These are phyloP conservation scores for Verticillium zaregamsianum DNA, from an alignment of 2,329 filamentous ascomycete species.

Conservation along the genomic window DNA sequence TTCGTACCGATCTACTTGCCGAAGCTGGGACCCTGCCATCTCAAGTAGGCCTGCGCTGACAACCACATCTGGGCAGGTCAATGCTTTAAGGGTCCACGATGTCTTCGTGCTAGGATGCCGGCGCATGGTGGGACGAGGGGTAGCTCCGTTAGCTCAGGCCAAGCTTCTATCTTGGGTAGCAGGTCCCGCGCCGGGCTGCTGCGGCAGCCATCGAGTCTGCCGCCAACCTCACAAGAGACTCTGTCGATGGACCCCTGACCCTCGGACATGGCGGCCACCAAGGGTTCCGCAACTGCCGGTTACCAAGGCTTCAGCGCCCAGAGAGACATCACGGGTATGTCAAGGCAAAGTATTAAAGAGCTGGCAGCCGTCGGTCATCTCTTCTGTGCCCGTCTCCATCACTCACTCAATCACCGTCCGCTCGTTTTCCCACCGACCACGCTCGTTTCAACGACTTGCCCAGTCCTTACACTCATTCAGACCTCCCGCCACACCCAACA, in stretches of 20 bases:
- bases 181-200: too few species aligned
- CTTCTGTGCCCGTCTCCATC: neutral
- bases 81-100: neutral
- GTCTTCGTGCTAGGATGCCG: neutral
- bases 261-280: neutral
- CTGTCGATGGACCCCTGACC: too few species aligned
- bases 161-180: neutral
- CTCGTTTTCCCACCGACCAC: neutral
- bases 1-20: neutral
- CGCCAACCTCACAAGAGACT: too few species aligned
- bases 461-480: neutral
- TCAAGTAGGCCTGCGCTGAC: neutral
- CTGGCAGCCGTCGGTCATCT: neutral
- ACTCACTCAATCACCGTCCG: neutral
- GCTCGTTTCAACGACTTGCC: neutral
- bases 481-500: neutral
- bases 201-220: neutral
- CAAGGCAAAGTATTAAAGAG: neutral
- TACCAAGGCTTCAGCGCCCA: too few species aligned
- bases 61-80: neutral
- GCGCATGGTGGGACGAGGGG: neutral
- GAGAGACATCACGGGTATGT: neutral
- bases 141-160: neutral
- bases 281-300: neutral
- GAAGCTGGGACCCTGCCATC: neutral